Percentiles rank a stretch among this genome's conserved stretches.
phyloP scores from a whole-genome alignment of 441 rosid species.

The Macaranga tanarius region DNA sequence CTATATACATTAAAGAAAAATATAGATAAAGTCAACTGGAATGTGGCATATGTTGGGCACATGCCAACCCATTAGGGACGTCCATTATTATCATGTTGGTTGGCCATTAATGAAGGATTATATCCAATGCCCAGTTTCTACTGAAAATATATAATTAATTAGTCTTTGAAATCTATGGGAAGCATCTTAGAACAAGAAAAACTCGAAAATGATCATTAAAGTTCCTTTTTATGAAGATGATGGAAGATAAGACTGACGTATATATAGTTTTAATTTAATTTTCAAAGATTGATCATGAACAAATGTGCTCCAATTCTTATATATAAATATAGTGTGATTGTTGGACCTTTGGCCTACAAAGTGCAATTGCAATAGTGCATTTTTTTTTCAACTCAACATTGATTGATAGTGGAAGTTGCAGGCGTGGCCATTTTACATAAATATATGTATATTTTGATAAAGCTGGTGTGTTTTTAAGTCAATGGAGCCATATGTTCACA shows the following conservation, averaged over 20 bases:
- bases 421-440: not conserved
- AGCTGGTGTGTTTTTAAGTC: too few species aligned
- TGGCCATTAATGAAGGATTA: not conserved
- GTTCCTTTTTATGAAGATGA: not conserved
- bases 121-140: not conserved
- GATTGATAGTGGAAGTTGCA: not conserved
- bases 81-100: conserved; percentile 7
- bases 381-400: not conserved
- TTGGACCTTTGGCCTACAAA: not conserved
- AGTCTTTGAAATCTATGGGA: not conserved
- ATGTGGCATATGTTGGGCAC: not conserved
- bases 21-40: not conserved
- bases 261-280: not conserved
- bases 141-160: too few species aligned
- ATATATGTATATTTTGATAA: too few species aligned
- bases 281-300: not conserved
- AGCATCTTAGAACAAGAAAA: not conserved
- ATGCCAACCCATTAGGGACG: not conserved
- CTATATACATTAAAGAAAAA: too few species aligned
- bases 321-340: not conserved
- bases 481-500: too few species aligned
- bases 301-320: not conserved
- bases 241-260: not conserved
- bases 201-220: not conserved
- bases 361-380: not conserved